These are phyloP conservation scores for Geranomyces variabilis DNA, from an alignment of 192 early-diverging fungal genomes.

Conservation along the genomic window DNA sequence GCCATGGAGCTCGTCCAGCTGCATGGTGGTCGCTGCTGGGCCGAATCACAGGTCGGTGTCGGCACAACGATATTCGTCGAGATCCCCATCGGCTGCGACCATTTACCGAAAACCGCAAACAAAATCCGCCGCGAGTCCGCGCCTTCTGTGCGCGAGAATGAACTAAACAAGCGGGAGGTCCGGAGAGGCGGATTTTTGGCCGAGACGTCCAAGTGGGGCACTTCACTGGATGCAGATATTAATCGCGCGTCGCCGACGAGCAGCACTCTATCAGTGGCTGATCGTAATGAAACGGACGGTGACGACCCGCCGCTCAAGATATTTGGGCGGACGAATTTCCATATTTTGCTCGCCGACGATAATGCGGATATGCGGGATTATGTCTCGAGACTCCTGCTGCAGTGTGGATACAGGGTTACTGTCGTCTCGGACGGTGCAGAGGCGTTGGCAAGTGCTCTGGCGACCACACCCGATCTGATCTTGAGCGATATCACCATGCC, in stretches of 20 bases:
- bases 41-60: constrained; percentile 7
- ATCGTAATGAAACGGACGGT: background rate
- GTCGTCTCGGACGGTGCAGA: constrained; percentile 10
- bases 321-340: background rate
- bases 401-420: background rate
- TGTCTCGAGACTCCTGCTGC: background rate
- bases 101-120: constrained; percentile 19
- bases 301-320: background rate
- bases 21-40: constrained; percentile 49
- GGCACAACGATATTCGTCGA: constrained; percentile 7
- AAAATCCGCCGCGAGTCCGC: background rate
- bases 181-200: constrained; percentile 6
- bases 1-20: constrained; percentile 51
- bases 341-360: constrained; percentile 13
- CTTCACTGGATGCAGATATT: background rate
- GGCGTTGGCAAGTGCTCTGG: background rate
- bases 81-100: constrained; percentile 1
- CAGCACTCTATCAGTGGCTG: background rate
- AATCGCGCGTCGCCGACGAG: background rate
- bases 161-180: background rate
- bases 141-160: background rate
- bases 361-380: constrained; percentile 20
- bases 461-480: constrained; percentile 8
- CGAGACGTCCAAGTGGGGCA: background rate
- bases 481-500: constrained; percentile 21